These are phyloP conservation scores for Abrus pulchellus DNA, from an alignment of 306 rosid species.

Conservation along the genomic window DNA sequence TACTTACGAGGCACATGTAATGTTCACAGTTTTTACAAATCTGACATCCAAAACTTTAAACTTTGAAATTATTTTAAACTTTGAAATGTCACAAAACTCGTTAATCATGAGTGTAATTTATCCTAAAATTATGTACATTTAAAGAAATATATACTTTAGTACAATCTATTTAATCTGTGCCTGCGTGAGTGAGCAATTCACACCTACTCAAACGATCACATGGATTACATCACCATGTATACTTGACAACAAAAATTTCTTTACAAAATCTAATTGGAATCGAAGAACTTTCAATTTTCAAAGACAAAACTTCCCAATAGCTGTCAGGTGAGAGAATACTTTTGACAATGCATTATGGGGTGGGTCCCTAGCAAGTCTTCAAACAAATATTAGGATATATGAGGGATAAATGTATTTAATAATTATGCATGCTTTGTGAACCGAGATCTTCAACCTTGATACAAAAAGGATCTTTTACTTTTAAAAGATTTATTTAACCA, in stretches of 20 bases:
- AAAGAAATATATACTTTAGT: neutral
- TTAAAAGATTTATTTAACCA: neutral
- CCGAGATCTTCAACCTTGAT: constrained; percentile 2
- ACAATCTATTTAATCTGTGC: neutral
- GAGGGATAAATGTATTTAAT: neutral
- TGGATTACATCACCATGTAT: neutral
- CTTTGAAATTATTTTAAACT: no score
- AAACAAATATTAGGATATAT: neutral
- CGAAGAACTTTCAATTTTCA: neutral
- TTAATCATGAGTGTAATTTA: no score
- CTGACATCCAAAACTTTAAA: neutral
- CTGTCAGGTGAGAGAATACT: neutral
- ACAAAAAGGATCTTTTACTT: neutral
- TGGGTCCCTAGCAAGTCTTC: constrained; percentile 3
- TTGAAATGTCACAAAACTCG: neutral
- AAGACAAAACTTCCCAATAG: neutral
- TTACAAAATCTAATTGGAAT: no score
- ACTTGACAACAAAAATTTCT: no score
- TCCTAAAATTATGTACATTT: no score
- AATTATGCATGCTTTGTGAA: neutral
- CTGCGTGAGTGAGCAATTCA: neutral
- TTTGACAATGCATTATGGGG: neutral
- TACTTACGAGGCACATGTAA: neutral
- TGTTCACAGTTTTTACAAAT: neutral
- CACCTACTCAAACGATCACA: neutral